Conservation (phyloP, 1,284 basidiomycete genomes). For the Ceratobasidium sp. region DNA sequence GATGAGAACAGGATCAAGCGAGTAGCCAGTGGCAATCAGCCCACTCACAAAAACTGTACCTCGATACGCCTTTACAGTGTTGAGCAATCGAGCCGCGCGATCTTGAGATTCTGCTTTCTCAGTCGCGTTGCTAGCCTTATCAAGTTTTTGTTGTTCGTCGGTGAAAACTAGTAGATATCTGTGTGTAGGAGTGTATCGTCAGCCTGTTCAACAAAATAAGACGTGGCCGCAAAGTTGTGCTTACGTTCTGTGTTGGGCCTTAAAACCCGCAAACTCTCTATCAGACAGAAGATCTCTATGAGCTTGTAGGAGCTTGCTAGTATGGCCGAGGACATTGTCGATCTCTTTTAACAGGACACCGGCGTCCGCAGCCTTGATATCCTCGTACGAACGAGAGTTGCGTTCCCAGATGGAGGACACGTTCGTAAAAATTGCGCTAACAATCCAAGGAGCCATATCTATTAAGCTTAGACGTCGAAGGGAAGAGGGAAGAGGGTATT, state of each 20-base stretch:
- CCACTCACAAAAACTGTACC: too few species aligned
- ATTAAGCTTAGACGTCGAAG: background rate
- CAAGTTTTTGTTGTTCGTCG: background rate
- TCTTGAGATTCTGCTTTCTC: background rate
- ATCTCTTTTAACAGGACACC: background rate
- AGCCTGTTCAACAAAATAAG: background rate
- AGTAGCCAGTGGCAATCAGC: too few species aligned
- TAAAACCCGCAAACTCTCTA: background rate
- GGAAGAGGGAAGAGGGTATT: too few species aligned
- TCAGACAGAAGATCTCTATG: background rate
- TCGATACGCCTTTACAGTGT: too few species aligned
- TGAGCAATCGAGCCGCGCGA: too few species aligned
- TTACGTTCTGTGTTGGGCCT: background rate
- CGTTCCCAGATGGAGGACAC: background rate
- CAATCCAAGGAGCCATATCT: background rate
- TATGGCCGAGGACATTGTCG: background rate
- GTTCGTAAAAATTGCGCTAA: background rate
- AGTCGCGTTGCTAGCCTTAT: too few species aligned
- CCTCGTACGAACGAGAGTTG: background rate
- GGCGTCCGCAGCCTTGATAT: background rate
- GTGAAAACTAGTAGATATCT: constrained; percentile 9
- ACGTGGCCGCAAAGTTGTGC: background rate
- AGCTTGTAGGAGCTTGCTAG: background rate
- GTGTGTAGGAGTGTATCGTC: background rate
- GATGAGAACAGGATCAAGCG: too few species aligned